Conservation (phyloP, 2,329 filamentous ascomycete genomes). For the Elsinoe necatrix region DNA sequence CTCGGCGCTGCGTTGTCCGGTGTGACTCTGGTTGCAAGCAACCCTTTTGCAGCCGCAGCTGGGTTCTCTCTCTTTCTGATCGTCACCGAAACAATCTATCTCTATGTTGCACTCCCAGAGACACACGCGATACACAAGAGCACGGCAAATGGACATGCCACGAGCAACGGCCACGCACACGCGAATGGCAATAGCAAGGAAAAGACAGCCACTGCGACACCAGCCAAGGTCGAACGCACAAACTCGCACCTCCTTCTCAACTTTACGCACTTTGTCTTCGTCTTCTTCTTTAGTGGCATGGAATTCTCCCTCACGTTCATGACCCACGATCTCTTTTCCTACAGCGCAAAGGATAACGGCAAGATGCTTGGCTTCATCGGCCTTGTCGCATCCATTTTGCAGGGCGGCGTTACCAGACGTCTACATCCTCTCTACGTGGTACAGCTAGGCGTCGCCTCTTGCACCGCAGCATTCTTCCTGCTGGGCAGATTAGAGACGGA, state of each 20-base stretch:
- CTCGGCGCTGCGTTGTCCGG: conserved; percentile 79
- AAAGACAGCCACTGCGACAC: conserved; percentile 27
- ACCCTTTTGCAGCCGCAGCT: conserved; percentile 89
- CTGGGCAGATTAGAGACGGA: conserved; percentile 63
- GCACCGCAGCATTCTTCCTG: conserved; percentile 70
- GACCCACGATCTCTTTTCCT: conserved; percentile 88
- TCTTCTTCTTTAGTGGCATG: conserved; percentile 96
- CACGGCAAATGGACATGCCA: conserved; percentile 23
- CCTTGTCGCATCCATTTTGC: conserved; percentile 80
- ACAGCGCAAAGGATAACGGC: conserved; percentile 71
- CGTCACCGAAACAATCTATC: conserved; percentile 75
- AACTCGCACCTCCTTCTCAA: conserved; percentile 82
- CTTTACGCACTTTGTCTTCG: conserved; percentile 76
- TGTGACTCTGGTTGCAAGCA: conserved; percentile 68
- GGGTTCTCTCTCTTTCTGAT: conserved; percentile 80
- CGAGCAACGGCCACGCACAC: conserved; percentile 20
- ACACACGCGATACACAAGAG: conserved; percentile 50
- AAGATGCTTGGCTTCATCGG: conserved; percentile 84
- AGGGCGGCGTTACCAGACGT: conserved; percentile 82
- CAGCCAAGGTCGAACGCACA: conserved; percentile 44
- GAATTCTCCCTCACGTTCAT: conserved; percentile 97
- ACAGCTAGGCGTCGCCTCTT: conserved; percentile 67
- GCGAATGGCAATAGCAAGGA: conserved; percentile 14
- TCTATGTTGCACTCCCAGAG: conserved; percentile 79
- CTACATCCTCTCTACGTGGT: conserved; percentile 74